Evolutionary conservation across 2,329 filamentous ascomycete species (phyloP), one percentile per base, ranked within the genome.

Genomic region (Diaporthe sp.): DNA sequence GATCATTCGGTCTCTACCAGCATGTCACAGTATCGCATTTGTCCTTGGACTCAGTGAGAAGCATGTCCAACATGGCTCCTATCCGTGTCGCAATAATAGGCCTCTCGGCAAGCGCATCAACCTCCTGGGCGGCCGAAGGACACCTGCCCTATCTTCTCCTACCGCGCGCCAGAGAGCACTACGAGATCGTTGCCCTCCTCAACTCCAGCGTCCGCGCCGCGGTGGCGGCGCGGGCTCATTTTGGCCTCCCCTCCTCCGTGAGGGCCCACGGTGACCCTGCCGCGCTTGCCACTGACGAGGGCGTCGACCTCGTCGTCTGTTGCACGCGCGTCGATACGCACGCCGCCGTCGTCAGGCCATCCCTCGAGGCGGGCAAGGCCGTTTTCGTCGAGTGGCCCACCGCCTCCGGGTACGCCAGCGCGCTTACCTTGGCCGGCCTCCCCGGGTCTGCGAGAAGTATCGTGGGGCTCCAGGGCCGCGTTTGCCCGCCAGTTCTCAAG

Each of bases 351-450:
- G 81, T 85, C 15, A 83, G 82, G 55, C 85, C 86, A 1, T 83
- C 82, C 13, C 77, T 89, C 4, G 78, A 82, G 63, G 84, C 85
- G 5, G 83, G 84, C 27, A 89, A 89, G 77, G 81, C 86, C 56
- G 82, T 87, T 17, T 89, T 86, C 72, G 82, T 85, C n/a, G 87
- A 89, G 77, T 88, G 87, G 86, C 87, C 86, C 4, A 80, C 88
- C 1, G 86, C 81, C 0, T 80, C 81, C 4, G 85, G 83, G 55
- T 70, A 84, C 1, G 75, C 78, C 1, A 82, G 88, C 74, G 83
- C 86, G 0, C 81, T 85, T 58, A 85, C 87, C 75, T 79, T 90
- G 27, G 77, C 81, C 0, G 77, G 78, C 1, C 74, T 88, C 13
- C 59, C 39, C 27, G 59, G 59, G 39, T 65, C 42, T 3, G 86